Percentiles rank a stretch among this genome's conserved stretches.
These are phyloP conservation scores for Sphenostylis stenocarpa DNA, from an alignment of 306 rosid species.

Conservation along the genomic window DNA sequence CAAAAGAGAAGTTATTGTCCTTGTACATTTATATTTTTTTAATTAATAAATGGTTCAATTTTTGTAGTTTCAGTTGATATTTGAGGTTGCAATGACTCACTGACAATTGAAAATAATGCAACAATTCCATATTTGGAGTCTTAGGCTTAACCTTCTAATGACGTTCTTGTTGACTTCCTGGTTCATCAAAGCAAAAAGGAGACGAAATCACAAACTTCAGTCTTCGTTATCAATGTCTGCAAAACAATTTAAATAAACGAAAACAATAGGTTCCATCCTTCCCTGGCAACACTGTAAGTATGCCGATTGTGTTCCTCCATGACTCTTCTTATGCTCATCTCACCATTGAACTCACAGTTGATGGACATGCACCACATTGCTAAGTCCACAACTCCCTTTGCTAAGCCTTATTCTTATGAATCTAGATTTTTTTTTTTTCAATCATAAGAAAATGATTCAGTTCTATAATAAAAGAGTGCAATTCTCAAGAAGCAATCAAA, in stretches of 20 bases:
- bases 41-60: conserved; percentile 6
- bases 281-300: too few relatives aligned
- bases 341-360: neutral
- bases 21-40: conserved; percentile 20
- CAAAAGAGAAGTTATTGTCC: neutral
- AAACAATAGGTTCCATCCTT: too few relatives aligned
- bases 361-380: neutral
- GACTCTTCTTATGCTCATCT: neutral
- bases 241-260: too few relatives aligned
- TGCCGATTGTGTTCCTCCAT: neutral
- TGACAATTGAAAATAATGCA: neutral
- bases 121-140: neutral
- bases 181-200: neutral
- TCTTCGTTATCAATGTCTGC: too few relatives aligned
- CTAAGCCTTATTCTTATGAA: too few relatives aligned
- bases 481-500: too few relatives aligned
- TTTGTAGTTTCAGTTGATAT: neutral
- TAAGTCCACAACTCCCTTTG: too few relatives aligned
- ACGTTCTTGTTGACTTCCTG: too few relatives aligned
- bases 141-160: neutral
- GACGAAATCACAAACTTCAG: neutral
- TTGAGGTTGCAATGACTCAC: neutral
- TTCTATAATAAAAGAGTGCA: too few relatives aligned
- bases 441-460: too few relatives aligned
- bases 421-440: too few relatives aligned